phyloP scores from a whole-genome alignment of 805 yeast genomes.

The Huiozyma naganishii region DNA sequence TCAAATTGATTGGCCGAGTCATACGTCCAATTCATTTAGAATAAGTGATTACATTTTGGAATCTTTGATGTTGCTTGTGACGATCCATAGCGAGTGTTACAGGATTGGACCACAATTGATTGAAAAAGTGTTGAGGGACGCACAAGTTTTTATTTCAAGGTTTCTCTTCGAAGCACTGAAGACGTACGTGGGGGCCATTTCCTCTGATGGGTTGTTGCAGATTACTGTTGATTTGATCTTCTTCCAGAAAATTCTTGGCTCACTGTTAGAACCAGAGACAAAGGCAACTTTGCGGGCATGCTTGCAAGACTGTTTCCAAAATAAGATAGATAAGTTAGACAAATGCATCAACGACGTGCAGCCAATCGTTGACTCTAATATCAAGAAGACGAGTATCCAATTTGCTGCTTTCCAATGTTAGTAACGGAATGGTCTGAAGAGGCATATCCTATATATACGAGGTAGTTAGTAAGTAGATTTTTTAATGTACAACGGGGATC shows the following conservation, averaged over 20 bases:
- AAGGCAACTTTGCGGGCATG: conserved; percentile 22
- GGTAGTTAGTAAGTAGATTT: background rate
- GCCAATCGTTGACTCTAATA: conserved; percentile 23
- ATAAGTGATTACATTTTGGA: conserved; percentile 41
- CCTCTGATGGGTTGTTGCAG: conserved; percentile 40
- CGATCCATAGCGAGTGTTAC: conserved; percentile 41
- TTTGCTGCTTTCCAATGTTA: conserved; percentile 23
- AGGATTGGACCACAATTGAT: conserved; percentile 39
- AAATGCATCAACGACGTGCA: conserved; percentile 21
- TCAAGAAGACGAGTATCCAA: conserved; percentile 22
- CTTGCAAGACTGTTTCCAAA: conserved; percentile 26
- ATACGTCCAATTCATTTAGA: conserved; percentile 27
- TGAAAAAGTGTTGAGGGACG: conserved; percentile 33
- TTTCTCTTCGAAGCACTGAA: conserved; percentile 30
- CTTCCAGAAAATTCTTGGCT: conserved; percentile 28
- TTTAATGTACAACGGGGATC: too few species aligned
- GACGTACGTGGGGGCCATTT: conserved; percentile 36
- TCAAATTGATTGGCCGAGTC: conserved; percentile 34
- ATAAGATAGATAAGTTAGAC: conserved; percentile 15
- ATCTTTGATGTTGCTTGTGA: conserved; percentile 36
- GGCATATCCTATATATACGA: background rate
- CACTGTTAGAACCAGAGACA: conserved; percentile 23
- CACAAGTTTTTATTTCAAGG: conserved; percentile 31
- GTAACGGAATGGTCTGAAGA: background rate
- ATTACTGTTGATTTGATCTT: conserved; percentile 45